phyloP scores from a whole-genome alignment of 345 rosid species.

The Gossypium turneri region DNA sequence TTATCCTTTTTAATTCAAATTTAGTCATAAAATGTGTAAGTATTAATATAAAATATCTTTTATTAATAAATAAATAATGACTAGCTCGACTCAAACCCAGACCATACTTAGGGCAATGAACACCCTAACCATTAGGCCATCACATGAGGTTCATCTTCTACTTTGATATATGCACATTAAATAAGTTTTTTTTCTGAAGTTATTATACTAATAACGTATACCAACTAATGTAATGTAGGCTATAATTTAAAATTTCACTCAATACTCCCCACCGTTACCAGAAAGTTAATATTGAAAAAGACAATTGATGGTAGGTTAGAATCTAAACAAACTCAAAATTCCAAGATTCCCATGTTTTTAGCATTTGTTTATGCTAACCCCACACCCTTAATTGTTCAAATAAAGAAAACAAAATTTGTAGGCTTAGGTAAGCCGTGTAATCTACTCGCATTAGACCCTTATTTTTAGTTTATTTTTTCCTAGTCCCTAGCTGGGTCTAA shows the following conservation, averaged over 20 bases:
- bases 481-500: neutral
- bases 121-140: too few species aligned
- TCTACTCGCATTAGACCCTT: neutral
- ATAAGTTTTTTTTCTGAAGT: too few species aligned
- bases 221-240: neutral
- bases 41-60: too few species aligned
- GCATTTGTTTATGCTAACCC: slow-evolving; percentile 7
- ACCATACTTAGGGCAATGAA: accelerated
- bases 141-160: too few species aligned
- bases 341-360: slow-evolving; percentile 14
- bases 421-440: neutral
- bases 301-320: slow-evolving; percentile 7
- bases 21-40: too few species aligned
- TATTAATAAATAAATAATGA: too few species aligned
- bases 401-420: neutral
- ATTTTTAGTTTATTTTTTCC: neutral
- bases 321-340: slow-evolving; percentile 6
- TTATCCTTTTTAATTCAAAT: too few species aligned
- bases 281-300: neutral
- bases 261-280: neutral
- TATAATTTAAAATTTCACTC: neutral
- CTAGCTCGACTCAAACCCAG: accelerated
- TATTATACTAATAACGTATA: too few species aligned
- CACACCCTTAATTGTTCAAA: neutral
- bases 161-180: too few species aligned